Conservation (phyloP, 2,329 filamentous ascomycete species). For the Ambrosiella xylebori region DNA sequence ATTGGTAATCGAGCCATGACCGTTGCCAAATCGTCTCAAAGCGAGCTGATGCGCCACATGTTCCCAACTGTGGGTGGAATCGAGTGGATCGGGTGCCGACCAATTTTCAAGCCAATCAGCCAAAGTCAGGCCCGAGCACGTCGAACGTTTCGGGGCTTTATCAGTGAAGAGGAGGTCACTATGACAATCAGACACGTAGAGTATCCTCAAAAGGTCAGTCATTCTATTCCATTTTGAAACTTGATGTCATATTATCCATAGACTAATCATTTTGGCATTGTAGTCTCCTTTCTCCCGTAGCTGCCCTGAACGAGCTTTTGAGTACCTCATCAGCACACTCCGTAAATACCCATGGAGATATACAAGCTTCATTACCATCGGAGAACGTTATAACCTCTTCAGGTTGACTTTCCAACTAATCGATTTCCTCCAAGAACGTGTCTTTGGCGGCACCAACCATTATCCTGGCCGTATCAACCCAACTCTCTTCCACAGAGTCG, state of each 20-base stretch:
- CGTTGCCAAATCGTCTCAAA: constrained; percentile 38
- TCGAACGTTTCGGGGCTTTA: constrained; percentile 38
- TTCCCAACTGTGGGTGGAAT: constrained; percentile 42
- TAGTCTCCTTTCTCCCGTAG: constrained; percentile 43
- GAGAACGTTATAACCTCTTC: constrained; percentile 37
- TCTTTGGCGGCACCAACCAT: constrained; percentile 23
- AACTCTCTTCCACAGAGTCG: constrained; percentile 36
- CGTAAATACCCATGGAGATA: constrained; percentile 47
- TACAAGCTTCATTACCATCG: constrained; percentile 37
- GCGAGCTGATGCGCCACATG: constrained; percentile 40
- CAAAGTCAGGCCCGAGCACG: constrained; percentile 22
- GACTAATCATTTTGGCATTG: constrained; percentile 4
- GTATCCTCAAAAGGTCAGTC: constrained; percentile 41
- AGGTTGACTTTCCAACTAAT: constrained; percentile 33
- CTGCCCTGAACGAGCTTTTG: constrained; percentile 47
- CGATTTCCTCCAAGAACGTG: constrained; percentile 25
- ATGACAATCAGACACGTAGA: constrained; percentile 49
- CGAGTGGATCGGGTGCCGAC: constrained; percentile 33
- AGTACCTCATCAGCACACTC: constrained; percentile 46
- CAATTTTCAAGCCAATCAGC: constrained; percentile 16
- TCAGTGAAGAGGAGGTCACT: constrained; percentile 44
- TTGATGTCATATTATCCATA: background rate
- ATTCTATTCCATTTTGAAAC: background rate
- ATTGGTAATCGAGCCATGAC: constrained; percentile 42
- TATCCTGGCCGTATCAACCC: constrained; percentile 28